Percentiles rank a stretch among this genome's conserved stretches.
Conservation (phyloP, 2,329 filamentous ascomycete species). For the Clonostachys solani region DNA sequence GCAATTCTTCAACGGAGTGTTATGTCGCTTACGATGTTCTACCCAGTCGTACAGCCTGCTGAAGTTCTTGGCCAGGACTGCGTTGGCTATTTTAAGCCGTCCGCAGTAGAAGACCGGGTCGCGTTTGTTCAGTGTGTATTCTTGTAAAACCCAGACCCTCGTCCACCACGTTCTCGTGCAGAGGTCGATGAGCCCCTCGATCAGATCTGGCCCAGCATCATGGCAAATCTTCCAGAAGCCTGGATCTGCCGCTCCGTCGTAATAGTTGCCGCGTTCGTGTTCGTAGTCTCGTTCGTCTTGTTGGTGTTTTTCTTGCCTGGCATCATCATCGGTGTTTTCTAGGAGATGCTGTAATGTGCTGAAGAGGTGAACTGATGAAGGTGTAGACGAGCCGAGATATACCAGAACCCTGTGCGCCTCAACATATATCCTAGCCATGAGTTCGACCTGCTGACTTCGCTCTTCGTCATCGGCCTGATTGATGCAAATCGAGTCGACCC, state of each 20-base stretch:
- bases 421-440: constrained; percentile 10
- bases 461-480: constrained; percentile 3
- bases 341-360: constrained; percentile 6
- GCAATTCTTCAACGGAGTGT: background rate
- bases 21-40: background rate
- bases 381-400: constrained; percentile 4
- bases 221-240: background rate
- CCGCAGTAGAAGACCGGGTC: background rate
- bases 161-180: constrained; percentile 15
- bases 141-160: constrained; percentile 20
- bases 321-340: constrained; percentile 10
- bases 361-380: background rate
- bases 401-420: constrained; percentile 2
- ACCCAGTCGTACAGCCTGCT: background rate
- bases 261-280: constrained; percentile 7
- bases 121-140: constrained; percentile 10
- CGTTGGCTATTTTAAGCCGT: background rate
- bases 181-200: constrained; percentile 4
- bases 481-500: constrained; percentile 3
- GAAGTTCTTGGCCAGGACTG: background rate
- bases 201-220: constrained; percentile 6
- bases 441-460: constrained; percentile 1
- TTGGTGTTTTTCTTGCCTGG: constrained; percentile 7
- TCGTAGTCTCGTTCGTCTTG: constrained; percentile 6
- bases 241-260: background rate